These are phyloP conservation scores for Mimosa bimucronata DNA, from an alignment of 306 rosid species.

Conservation along the genomic window DNA sequence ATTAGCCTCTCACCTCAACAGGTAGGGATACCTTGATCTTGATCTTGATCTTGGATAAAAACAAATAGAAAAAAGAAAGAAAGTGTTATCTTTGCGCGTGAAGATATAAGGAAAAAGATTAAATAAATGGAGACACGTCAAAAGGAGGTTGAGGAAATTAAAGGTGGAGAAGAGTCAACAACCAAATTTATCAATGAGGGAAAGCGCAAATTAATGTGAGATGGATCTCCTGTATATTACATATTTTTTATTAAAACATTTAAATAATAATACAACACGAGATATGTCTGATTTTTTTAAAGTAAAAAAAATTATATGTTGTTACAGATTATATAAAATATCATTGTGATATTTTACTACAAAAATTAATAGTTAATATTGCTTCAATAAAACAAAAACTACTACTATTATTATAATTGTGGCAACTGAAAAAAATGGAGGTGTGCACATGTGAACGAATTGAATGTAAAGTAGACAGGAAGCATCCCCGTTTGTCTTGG, in stretches of 20 bases:
- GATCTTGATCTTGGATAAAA: too few relatives aligned
- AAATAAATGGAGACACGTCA: conserved; percentile 44
- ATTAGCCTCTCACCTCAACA: too few relatives aligned
- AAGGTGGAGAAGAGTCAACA: conserved; percentile 24
- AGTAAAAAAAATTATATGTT: background rate
- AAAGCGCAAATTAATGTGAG: background rate
- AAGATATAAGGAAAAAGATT: conserved; percentile 7
- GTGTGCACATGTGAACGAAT: conserved; percentile 17
- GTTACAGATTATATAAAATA: background rate
- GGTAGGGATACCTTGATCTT: too few relatives aligned
- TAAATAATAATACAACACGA: background rate
- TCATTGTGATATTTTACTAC: background rate
- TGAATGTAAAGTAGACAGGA: conserved; percentile 35
- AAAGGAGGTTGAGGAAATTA: conserved; percentile 15
- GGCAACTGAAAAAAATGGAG: background rate
- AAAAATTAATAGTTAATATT: background rate
- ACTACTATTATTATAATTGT: background rate
- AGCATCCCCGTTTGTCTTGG: conserved; percentile 35
- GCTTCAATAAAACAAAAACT: background rate
- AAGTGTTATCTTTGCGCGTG: background rate
- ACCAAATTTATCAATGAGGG: background rate
- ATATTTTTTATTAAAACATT: background rate
- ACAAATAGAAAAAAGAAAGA: too few relatives aligned
- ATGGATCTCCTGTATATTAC: background rate
- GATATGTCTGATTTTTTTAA: background rate